Evolutionary conservation across 768 basidiomycete genomes (phyloP).

Genomic region (Epithele typhae): DNA sequence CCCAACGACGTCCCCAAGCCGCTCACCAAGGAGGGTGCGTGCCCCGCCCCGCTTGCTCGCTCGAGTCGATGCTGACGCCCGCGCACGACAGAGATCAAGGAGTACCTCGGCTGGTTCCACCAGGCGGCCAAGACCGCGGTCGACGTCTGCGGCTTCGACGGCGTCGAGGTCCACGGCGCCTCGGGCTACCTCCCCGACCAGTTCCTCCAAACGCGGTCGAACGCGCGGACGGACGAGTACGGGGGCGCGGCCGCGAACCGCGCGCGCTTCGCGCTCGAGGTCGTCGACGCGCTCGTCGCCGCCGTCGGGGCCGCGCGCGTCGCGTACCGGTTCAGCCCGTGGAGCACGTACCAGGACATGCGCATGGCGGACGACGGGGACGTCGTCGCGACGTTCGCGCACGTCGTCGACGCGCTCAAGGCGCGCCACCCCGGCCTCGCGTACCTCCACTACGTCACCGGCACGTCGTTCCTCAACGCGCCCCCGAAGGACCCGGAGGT

Average conservation of each 20-base stretch:
- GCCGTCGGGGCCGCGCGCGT: slow-evolving; percentile 36
- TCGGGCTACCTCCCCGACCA: slow-evolving; percentile 35
- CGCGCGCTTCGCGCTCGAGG: slow-evolving; percentile 39
- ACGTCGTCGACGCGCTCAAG: slow-evolving; percentile 41
- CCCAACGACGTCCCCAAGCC: slow-evolving; percentile 15
- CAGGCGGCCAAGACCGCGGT: slow-evolving; percentile 26
- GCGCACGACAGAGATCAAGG: slow-evolving; percentile 26
- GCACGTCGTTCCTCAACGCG: slow-evolving; percentile 5
- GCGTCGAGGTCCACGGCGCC: slow-evolving; percentile 25
- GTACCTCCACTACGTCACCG: slow-evolving; percentile 34
- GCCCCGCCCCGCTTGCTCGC: too few species aligned
- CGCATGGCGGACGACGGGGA: slow-evolving; percentile 47
- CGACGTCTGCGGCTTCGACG: slow-evolving; percentile 23
- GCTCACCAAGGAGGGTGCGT: slow-evolving; percentile 21
- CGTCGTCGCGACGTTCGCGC: slow-evolving; percentile 50
- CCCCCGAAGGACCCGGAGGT: slow-evolving; percentile 1
- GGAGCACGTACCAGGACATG: slow-evolving; percentile 18
- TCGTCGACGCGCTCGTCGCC: slow-evolving; percentile 31
- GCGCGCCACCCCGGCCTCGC: slow-evolving; percentile 35
- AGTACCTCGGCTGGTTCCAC: slow-evolving; percentile 32
- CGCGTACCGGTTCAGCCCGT: slow-evolving; percentile 38
- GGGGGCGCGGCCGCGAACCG: slow-evolving; percentile 47
- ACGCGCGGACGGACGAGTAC: slow-evolving; percentile 45
- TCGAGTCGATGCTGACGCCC: background rate
- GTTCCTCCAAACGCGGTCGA: slow-evolving; percentile 35